phyloP scores from a whole-genome alignment of 441 rosid species.

The Eutrema salsugineum region DNA sequence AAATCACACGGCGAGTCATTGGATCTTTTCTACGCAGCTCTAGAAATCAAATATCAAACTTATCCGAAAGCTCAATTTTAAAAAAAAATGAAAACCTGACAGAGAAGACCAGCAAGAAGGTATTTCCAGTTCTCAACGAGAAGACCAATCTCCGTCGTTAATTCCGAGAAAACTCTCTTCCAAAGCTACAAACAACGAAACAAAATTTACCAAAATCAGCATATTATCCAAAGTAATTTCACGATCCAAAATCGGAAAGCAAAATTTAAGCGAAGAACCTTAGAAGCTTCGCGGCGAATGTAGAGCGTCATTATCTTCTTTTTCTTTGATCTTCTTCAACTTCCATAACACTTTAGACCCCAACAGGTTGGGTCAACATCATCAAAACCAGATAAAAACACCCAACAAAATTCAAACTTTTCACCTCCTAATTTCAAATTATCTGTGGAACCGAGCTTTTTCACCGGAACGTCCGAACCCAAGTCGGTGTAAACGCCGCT shows the following conservation, averaged over 20 bases:
- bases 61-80: neutral
- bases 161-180: slow-evolving; percentile 90
- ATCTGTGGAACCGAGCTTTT: neutral
- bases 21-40: neutral
- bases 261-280: slow-evolving; percentile 39
- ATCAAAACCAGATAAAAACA: slow-evolving; percentile 16
- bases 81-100: slow-evolving; percentile 58
- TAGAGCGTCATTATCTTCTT: slow-evolving; percentile 68
- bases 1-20: neutral
- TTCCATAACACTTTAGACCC: slow-evolving; percentile 56
- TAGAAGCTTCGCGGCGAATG: slow-evolving; percentile 98
- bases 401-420: neutral
- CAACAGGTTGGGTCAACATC: slow-evolving; percentile 51
- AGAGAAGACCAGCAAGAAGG: slow-evolving; percentile 84
- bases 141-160: slow-evolving; percentile 72
- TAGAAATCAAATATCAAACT: neutral
- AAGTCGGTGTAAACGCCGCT: slow-evolving; percentile 3
- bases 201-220: slow-evolving; percentile 18
- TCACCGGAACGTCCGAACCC: neutral
- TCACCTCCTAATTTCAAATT: neutral
- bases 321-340: slow-evolving; percentile 19
- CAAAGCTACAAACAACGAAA: slow-evolving; percentile 52
- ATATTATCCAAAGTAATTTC: neutral
- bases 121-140: slow-evolving; percentile 89
- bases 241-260: neutral